Conservation (phyloP, 2,329 filamentous ascomycete genomes). For the Xylaria sp. region DNA sequence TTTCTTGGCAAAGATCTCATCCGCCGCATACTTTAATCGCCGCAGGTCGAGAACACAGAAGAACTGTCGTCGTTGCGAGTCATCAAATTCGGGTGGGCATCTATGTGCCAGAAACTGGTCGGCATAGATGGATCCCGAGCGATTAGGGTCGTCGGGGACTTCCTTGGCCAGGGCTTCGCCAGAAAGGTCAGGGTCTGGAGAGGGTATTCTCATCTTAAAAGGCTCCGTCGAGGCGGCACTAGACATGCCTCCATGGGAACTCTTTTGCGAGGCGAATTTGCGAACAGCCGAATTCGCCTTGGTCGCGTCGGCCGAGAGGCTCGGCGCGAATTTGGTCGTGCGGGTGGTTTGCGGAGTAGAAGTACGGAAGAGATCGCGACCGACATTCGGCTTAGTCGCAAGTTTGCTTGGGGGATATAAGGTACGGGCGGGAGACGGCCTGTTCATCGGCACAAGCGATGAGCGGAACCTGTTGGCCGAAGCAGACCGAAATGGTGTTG, state of each 20-base stretch:
- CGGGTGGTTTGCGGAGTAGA: conserved; percentile 33
- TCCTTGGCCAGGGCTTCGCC: conserved; percentile 58
- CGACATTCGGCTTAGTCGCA: conserved; percentile 19
- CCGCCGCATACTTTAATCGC: conserved; percentile 62
- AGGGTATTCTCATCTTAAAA: conserved; percentile 62
- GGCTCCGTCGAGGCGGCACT: conserved; percentile 54
- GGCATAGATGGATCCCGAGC: conserved; percentile 59
- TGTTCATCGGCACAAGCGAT: conserved; percentile 38
- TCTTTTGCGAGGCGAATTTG: conserved; percentile 40
- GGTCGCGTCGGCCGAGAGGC: conserved; percentile 31
- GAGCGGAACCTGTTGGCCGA: conserved; percentile 36
- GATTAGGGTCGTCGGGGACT: conserved; percentile 55
- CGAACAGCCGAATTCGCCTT: conserved; percentile 29
- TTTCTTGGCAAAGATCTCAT: conserved; percentile 63
- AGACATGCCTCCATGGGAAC: conserved; percentile 52
- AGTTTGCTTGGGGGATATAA: conserved; percentile 28
- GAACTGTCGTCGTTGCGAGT: conserved; percentile 63
- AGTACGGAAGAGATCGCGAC: conserved; percentile 38
- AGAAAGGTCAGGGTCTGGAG: conserved; percentile 58
- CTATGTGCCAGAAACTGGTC: conserved; percentile 62
- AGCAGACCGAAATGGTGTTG: conserved; percentile 35
- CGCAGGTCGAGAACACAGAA: conserved; percentile 66
- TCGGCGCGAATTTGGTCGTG: conserved; percentile 34
- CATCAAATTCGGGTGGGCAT: conserved; percentile 59
- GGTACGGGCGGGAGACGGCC: conserved; percentile 29